Base-by-base conservation (phyloP, 768 basidiomycete genomes). In the Cyclocybe cylindracea region DNA sequence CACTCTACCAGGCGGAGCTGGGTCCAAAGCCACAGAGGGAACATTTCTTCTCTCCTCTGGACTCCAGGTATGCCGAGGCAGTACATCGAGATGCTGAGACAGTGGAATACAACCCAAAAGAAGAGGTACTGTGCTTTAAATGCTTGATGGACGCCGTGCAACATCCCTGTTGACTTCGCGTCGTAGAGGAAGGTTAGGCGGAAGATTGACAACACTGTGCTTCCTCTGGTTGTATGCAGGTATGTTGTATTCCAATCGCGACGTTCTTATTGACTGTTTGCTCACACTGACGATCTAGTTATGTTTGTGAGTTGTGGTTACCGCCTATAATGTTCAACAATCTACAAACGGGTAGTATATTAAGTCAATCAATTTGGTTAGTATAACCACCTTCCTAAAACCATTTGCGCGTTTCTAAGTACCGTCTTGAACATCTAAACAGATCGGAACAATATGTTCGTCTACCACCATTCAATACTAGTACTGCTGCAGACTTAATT, bases 401-500 rank as follows among this genome's bases (percentile, higher is more conserved):
- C 14, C 4, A 24, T 24, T 24, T 41, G 10, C 14, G 32, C 2
- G 35, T 51, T 16, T 35, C 32, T 48, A 18, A 33, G 50, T 14
- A 48, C 44, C 5, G 7, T 14, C 16, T 32, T 24, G 24, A 24
- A 24, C 24, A 24, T 24, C 24, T 40, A 8, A 24, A 24, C 50
- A 82, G 81, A 83, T 59, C 78, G 81, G 14, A 83, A 79, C 14
- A 83, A 83, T 56, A 81, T 83, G 80, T 82, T 50, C 35, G 71
- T 58, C 3, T 24, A 24, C 24, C 24, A 24, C 24, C 24, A 24
- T 5, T 24, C 24, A 24, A 24, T 24, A 24, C 24, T 24, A 24
- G 5, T 24, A 24, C 24, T 24, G 24, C 24, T 24, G 4, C 3
- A 24, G 24, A 24, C 24, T 24, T 24, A 24, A 24, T 24, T 49